Evolutionary conservation across 345 rosid species (phyloP).

Genomic region (Syzygium aromaticum): DNA sequence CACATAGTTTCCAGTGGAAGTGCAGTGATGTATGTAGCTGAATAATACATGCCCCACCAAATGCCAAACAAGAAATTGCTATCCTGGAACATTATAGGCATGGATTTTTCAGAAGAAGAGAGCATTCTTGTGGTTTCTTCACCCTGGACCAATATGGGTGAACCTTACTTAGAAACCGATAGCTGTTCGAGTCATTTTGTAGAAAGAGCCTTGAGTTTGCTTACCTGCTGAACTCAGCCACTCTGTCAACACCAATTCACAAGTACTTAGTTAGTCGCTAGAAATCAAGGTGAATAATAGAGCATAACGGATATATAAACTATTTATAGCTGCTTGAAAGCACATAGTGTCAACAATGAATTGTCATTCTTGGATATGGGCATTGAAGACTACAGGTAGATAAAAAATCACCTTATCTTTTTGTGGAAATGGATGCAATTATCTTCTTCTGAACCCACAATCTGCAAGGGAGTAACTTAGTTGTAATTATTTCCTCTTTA

Average conservation of each 20-base stretch:
- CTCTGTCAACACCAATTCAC: constrained; percentile 46
- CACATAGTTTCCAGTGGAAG: background rate
- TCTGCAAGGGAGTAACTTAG: constrained; percentile 31
- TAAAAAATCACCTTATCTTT: constrained; percentile 67
- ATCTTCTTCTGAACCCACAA: constrained; percentile 89
- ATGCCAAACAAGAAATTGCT: background rate
- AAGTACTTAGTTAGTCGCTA: constrained; percentile 11
- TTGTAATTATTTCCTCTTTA: background rate
- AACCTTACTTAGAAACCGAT: background rate
- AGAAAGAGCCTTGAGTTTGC: constrained; percentile 3
- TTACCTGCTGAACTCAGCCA: constrained; percentile 93
- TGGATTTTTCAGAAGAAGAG: background rate
- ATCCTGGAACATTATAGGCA: background rate
- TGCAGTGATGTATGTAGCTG: background rate
- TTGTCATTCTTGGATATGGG: background rate
- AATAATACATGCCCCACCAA: background rate
- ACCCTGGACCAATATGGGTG: background rate
- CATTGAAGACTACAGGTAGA: constrained; percentile 2
- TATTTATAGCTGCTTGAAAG: background rate
- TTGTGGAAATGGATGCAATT: constrained; percentile 75
- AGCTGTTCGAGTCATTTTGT: background rate
- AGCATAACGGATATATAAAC: background rate
- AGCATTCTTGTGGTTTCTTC: background rate
- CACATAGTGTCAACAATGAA: background rate
- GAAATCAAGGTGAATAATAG: background rate